Evolutionary conservation across 2,329 filamentous ascomycete genomes (phyloP), one percentile per base, ranked within the genome.

Genomic region (Kalmusia sp.): DNA sequence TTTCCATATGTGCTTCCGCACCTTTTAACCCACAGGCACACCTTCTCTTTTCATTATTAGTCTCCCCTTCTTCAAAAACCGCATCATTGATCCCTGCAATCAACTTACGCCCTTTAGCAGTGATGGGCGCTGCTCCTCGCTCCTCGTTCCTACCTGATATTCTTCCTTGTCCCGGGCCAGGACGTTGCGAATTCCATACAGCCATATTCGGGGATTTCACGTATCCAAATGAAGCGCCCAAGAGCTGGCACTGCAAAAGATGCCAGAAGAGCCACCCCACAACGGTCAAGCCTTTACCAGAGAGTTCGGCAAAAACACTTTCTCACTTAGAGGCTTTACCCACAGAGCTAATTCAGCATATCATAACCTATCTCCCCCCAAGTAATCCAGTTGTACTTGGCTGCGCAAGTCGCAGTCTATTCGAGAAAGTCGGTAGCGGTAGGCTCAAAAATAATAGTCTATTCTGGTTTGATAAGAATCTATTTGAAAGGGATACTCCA

Each of bases 181-280:
- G 40, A 6, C 44, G 38, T 19, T 57, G 54, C 35, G 50, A 45
- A 2, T 53, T 50, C 33, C 54, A 57, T 24, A 15, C 44, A 14
- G 9, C 19, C 28, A 39, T 57, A 11, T 57, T 57, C 45, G 45
- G 50, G 8, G 12, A 2, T 4, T 22, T n/a, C 12, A 30, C 25
- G 12, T 4, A 30, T 24, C 33, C 15, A 3, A 15, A 31, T 21
- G 15, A 41, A 6, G 35, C 28, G 2, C 45, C 54, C 3, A 25
- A 53, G 27, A 8, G 30, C 7, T 57, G 51, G 51, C 48, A 5
- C 38, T 57, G 54, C 37, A 4, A 14, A 12, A 21, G 17, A 15
- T 57, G 54, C 31, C 8, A 48, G 27, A 49, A 54, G 22, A n/a
- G n/a, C 17, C 54, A 57, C 19, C 46, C 33, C 17, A 54, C 54